Evolutionary conservation across 2,329 filamentous ascomycete genomes (phyloP), one percentile per base, ranked within the genome.

Genomic region (Macrophomina tecta): DNA sequence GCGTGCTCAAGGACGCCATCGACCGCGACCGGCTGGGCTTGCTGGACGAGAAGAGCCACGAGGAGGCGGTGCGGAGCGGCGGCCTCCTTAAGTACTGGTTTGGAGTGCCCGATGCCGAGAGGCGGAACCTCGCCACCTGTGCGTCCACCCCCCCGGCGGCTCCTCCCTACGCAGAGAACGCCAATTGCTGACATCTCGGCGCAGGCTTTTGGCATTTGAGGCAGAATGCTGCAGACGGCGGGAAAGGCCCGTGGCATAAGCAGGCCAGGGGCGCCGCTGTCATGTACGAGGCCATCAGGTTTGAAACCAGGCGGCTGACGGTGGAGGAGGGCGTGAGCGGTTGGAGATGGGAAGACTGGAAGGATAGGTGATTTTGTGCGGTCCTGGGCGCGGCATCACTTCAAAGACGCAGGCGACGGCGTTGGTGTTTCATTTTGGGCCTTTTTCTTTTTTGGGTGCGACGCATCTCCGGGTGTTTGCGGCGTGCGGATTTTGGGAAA

Each of bases 1-100:
- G 91, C 5, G 86, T 84, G 70, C 87, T 97, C 66, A 88, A 89
- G 45, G 83, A 85, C 1, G 86, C 83, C 12, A 90, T 90, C 1
- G 87, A 92, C 69, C 87, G 88, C 68, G 86, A 86, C 11, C 84
- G 90, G 67, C 84, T 97, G 46, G 89, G 89, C 48, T 83, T 84
- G 32, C 84, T 97, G 38, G 94, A 97, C 78, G 89, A 90, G 74
- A 88, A 88, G 68, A 91, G 91, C 6, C 93, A 97, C 76, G 84
- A 86, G 30, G 93, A 97, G 77, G 94, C 94, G 12, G 90, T 89
- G 18, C 85, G 85, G 46, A 91, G 89, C 73, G 93, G 93, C 5
- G 93, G 93, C 0, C 86, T 97, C 74, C 80, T 97, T 74, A 97
- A 97, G 78, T 97, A 97, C 79, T 97, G 94, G 93, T 97, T 96